A percentile compares a stretch with the other conserved stretches of the same genome.
Evolutionary conservation across 176 grass and related monocot species (phyloP).

Genomic region (Bothriochloa decipiens): DNA sequence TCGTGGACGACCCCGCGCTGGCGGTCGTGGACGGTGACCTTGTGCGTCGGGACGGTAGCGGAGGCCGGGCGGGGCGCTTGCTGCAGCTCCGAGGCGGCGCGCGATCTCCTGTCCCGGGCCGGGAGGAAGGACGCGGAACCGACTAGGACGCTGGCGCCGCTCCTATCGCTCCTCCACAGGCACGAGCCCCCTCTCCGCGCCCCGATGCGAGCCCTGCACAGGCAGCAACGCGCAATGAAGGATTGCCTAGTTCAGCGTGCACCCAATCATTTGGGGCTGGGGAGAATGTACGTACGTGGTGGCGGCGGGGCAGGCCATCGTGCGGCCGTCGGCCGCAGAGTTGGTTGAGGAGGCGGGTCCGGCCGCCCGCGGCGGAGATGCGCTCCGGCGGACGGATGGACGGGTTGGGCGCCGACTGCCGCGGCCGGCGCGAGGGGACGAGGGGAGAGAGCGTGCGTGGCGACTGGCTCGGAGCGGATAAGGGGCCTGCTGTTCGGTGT

Average conservation of each 20-base stretch:
- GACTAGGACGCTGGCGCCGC: background rate
- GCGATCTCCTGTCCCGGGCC: background rate
- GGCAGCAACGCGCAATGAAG: background rate
- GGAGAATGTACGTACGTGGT: conserved; percentile 37
- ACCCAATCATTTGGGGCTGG: background rate
- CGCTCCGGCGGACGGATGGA: background rate
- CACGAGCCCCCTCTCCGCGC: conserved; percentile 11
- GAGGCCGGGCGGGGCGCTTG: conserved; percentile 3
- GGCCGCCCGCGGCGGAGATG: background rate
- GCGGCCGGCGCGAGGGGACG: no score
- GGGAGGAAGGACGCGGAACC: conserved; percentile 15
- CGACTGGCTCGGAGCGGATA: no score
- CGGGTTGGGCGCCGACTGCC: background rate
- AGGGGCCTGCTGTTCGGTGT: no score
- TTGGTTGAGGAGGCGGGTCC: no score
- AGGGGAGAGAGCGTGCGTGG: no score
- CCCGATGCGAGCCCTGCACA: conserved; percentile 47
- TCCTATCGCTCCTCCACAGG: conserved; percentile 26
- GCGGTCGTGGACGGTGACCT: conserved; percentile 90
- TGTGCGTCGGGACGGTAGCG: conserved; percentile 51
- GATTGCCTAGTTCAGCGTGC: background rate
- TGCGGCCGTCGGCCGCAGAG: background rate
- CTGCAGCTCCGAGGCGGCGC: conserved; percentile 64
- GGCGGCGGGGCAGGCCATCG: conserved; percentile 44
- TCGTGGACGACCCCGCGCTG: conserved; percentile 77